Evolutionary conservation across 2,329 filamentous ascomycete genomes (phyloP).

Genomic region (Ophiocordyceps camponoti-floridani): DNA sequence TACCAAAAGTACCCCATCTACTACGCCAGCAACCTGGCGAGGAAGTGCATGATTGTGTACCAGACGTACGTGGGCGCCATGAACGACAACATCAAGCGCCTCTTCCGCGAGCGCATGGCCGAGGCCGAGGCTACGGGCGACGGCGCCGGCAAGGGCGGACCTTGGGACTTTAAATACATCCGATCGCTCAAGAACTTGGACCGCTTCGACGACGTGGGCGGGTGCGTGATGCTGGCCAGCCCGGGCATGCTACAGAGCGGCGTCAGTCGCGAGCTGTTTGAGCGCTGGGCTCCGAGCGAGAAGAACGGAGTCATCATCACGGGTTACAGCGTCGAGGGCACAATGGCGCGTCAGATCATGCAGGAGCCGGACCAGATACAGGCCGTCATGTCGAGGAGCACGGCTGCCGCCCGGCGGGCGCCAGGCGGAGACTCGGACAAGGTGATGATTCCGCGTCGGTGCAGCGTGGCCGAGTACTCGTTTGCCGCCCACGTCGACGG

Average conservation of each 20-base stretch:
- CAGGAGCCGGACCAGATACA: constrained; percentile 91
- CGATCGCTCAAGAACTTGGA: constrained; percentile 84
- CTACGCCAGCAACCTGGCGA: constrained; percentile 85
- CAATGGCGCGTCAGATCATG: constrained; percentile 92
- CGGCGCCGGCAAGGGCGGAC: constrained; percentile 57
- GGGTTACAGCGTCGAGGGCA: constrained; percentile 94
- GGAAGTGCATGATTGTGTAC: constrained; percentile 97
- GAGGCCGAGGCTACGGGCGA: constrained; percentile 72
- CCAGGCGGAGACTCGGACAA: constrained; percentile 61
- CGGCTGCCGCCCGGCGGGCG: constrained; percentile 41
- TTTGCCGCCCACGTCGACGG: constrained; percentile 97
- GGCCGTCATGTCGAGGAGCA: constrained; percentile 69
- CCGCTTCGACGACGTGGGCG: constrained; percentile 86
- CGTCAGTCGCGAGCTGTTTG: constrained; percentile 78
- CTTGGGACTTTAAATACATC: constrained; percentile 95
- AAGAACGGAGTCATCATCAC: constrained; percentile 98
- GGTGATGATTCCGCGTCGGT: constrained; percentile 78
- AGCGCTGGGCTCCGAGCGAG: constrained; percentile 89
- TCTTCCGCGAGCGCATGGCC: constrained; percentile 86
- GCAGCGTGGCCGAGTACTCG: constrained; percentile 83
- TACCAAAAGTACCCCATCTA: constrained; percentile 89
- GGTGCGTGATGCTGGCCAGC: constrained; percentile 92
- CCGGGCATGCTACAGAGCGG: constrained; percentile 98
- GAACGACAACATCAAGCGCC: constrained; percentile 96
- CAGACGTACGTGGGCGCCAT: constrained; percentile 96